Evolutionary conservation across 2,329 filamentous ascomycete genomes (phyloP), one percentile per base, ranked within the genome.

Genomic region (Dactylellina haptotyla): DNA sequence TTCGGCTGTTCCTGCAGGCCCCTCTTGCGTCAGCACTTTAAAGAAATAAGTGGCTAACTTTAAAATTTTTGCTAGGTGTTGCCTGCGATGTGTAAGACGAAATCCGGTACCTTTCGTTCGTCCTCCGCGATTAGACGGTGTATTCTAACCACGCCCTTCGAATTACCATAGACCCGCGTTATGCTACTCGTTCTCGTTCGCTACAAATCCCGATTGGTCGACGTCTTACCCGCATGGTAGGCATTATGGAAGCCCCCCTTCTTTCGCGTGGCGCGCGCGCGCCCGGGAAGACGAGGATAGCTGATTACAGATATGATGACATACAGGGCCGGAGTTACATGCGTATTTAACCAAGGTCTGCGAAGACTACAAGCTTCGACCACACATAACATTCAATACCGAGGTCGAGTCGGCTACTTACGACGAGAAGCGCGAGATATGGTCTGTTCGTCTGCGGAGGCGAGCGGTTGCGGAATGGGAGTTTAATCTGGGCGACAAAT

Each of bases 351-450:
- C 85, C 39, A 81, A 83, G 58, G 84, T 86, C n/a, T 86, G 84
- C 77, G 81, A 83, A 57, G 80, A 83, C 53, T 86, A 83, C 77
- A 76, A 83, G 41, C 83, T 87, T 37, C 81, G 84, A 12, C 85
- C 87, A 77, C 87, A 87, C 76, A 85, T 88, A 46, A 84, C 87
- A 71, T 80, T 85, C 62, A 85, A 87, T 73, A 87, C 85, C 1
- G 85, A 87, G 48, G 84, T 87, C n/a, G 82, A 81, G 65, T 79
- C 82, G 56, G 81, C 84, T 56, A 80, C 78, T 57, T 87, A 85
- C 85, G 78, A 86, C 2, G 83, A 86, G 51, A 80, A 83, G 16
- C 84, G 85, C 63, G 79, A 85, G 62, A 78, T 86, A 43, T 88
- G 86, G 86, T 83, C 87, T 75, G 81, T 87, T 12, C 83, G 80